Evolutionary conservation across 225 moss, liverwort and hornwort genomes (phyloP).

Genomic region (Pleurozium schreberi): DNA sequence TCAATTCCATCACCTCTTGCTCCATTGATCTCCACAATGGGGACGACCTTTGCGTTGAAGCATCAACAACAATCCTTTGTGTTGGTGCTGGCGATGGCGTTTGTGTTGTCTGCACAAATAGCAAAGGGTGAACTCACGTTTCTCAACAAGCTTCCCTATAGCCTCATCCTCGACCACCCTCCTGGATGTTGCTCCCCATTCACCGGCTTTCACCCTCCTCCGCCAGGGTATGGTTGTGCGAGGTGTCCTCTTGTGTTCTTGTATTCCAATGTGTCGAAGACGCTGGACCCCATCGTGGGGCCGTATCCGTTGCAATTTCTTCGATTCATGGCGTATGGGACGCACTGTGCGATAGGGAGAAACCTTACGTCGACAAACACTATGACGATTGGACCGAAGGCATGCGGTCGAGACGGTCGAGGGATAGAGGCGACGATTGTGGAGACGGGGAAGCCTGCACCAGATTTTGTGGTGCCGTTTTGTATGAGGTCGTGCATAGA

Average conservation of each 20-base stretch:
- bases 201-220: background rate
- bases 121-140: background rate
- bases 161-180: background rate
- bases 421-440: rapidly evolving
- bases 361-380: background rate
- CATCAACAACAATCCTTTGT: too few species aligned
- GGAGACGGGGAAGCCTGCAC: too few species aligned
- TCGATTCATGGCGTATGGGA: background rate
- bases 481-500: background rate
- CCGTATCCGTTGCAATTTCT: background rate
- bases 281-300: background rate
- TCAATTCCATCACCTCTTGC: background rate
- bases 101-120: background rate
- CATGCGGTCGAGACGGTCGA: rapidly evolving
- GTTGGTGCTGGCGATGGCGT: background rate
- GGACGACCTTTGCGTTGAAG: too few species aligned
- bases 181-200: background rate
- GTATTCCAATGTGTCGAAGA: rapidly evolving
- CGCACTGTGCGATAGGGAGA: rapidly evolving
- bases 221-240: background rate
- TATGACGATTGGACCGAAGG: background rate
- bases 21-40: background rate
- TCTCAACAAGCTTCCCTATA: background rate
- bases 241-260: rapidly evolving
- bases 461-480: rapidly evolving